phyloP scores from a whole-genome alignment of 176 grass and related monocot species.

The Olyra latifolia region DNA sequence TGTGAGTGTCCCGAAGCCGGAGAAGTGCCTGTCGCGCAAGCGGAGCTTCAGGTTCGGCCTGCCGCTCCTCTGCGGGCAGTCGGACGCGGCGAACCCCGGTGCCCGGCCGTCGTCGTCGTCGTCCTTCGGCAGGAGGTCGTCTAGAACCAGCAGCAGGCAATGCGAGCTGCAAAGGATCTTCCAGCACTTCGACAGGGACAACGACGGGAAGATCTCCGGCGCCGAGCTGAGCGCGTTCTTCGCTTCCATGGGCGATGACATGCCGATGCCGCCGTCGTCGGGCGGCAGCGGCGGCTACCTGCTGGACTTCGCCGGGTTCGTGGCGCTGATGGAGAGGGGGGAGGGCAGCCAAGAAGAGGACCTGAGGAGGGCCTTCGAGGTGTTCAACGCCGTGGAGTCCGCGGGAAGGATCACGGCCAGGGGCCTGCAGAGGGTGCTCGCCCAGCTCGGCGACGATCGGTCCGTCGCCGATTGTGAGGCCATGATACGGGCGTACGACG shows the following conservation, averaged over 20 bases:
- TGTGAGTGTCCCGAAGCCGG: constrained; percentile 32
- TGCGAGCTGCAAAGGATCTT: constrained; percentile 71
- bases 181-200: constrained; percentile 80
- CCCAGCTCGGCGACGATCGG: constrained; percentile 74
- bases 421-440: constrained; percentile 76
- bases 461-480: constrained; percentile 69
- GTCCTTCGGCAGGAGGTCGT: constrained; percentile 32
- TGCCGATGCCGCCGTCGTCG: constrained; percentile 35
- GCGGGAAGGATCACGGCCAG: constrained; percentile 74
- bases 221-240: constrained; percentile 74
- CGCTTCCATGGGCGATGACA: constrained; percentile 74
- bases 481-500: constrained; percentile 87
- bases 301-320: constrained; percentile 83
- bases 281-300: constrained; percentile 34
- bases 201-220: constrained; percentile 77
- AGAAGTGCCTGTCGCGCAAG: constrained; percentile 49
- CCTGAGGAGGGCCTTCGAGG: constrained; percentile 72
- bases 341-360: constrained; percentile 66
- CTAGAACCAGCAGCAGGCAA: constrained; percentile 26
- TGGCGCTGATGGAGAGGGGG: constrained; percentile 75
- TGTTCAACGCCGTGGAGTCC: constrained; percentile 85
- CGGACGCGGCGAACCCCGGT: constrained; percentile 29
- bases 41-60: constrained; percentile 62
- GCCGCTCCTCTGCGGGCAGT: constrained; percentile 53
- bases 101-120: constrained; percentile 30